phyloP scores from a whole-genome alignment of 1,284 basidiomycete species.

The Irpex lacteus region DNA sequence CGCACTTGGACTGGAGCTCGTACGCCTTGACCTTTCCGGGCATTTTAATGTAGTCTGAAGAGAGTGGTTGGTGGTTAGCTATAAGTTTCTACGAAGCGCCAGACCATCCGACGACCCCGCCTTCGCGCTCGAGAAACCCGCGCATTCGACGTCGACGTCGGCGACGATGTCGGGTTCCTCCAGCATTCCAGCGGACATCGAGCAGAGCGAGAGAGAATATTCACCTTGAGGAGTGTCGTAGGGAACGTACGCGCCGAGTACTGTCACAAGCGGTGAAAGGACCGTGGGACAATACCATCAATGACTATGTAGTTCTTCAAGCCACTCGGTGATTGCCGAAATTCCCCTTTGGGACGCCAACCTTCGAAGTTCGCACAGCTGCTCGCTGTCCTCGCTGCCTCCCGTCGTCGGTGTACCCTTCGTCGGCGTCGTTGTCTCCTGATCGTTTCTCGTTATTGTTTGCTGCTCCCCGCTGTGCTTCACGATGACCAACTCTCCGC shows the following conservation, averaged over 20 bases:
- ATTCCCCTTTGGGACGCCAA: constrained; percentile 15
- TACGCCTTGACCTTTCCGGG: constrained; percentile 93
- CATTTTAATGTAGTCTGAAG: constrained; percentile 51
- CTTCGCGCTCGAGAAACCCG: neutral
- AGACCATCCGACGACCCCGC: neutral
- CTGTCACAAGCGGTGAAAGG: constrained; percentile 21
- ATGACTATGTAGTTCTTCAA: constrained; percentile 28
- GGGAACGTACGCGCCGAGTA: constrained; percentile 25
- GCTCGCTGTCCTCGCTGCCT: neutral
- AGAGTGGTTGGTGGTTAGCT: constrained; percentile 14
- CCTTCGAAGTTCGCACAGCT: constrained; percentile 3
- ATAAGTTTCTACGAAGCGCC: neutral
- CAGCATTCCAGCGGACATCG: constrained; percentile 7
- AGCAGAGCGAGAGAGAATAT: constrained; percentile 18
- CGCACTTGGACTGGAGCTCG: constrained; percentile 97
- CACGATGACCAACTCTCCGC: neutral
- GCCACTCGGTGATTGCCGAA: constrained; percentile 23
- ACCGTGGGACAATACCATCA: constrained; percentile 27
- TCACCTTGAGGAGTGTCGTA: constrained; percentile 35
- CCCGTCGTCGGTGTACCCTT: neutral
- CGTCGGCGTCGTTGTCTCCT: neutral
- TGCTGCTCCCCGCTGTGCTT: neutral
- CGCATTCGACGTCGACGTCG: neutral
- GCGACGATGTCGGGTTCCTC: neutral
- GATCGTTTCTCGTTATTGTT: neutral